Base-by-base conservation (phyloP, 2,329 filamentous ascomycete genomes). In the Xylariaceae sp. region DNA sequence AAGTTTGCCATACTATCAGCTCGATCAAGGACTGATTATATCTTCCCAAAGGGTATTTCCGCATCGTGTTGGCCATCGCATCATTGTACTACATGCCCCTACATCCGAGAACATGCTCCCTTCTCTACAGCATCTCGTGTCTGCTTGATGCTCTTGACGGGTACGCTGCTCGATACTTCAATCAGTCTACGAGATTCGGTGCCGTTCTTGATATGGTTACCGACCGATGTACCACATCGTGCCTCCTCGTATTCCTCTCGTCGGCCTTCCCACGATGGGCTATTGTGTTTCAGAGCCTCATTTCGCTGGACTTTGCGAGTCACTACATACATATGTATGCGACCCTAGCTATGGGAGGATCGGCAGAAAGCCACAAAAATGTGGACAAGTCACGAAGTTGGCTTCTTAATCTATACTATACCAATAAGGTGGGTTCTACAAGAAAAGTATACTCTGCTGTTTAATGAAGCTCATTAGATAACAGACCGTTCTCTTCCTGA, bases 301-400 rank as follows among this genome's bases (percentile, higher is more conserved):
- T 99, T 73, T 89, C 88, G 50, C 77, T 99, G 66, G 94, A 99
- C 74, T 82, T 99, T 61, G 89, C 94, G 23, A 96, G 92, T 72
- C 94, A 99, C 75, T 99, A 97, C 72, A 93, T 97, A 80, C 94
- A 99, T 77, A 99, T 99, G 94, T 97, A 96, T 71, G 91, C 92
- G 10, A 96, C 92, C 1, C 78, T 97, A 67, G 87, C 87, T 61
- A 94, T 96, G 85, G 91, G 89, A 48, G 91, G 91, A 47, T 81
- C 84, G 48, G 83, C 86, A 64, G 90, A 76, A 60, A 87, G 92
- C 77, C 94, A 99, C 78, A 99, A 99, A 85, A 92, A 89, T 65
- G 87, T 99, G 46, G 91, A 96, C 70, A 87, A 89, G 74, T 89
- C 84, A 70, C 81, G 92, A 72, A 96, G 91, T 78, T 91, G 87